Evolutionary conservation across 2,329 filamentous ascomycete species (phyloP).

Genomic region (Cercospora sesami): DNA sequence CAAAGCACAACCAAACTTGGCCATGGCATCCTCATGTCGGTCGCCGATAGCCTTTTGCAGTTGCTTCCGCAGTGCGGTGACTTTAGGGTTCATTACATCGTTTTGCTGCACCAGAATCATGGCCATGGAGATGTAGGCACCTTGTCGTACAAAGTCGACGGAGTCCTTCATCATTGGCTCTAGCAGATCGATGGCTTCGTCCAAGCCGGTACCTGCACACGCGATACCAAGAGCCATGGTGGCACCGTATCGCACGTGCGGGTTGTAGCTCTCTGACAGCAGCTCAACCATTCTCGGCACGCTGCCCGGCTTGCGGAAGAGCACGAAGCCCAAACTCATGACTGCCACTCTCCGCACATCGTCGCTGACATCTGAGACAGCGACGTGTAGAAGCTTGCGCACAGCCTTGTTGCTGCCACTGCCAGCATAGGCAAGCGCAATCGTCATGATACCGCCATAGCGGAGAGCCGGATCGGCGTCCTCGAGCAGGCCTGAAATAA

Average conservation of each 20-base stretch:
- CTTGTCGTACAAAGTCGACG: slow-evolving; percentile 96
- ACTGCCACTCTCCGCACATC: slow-evolving; percentile 95
- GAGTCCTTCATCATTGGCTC: slow-evolving; percentile 99
- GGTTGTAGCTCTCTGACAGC: slow-evolving; percentile 97
- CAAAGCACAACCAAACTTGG: slow-evolving; percentile 93
- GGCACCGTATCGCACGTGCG: slow-evolving; percentile 94
- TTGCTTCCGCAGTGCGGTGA: slow-evolving; percentile 84
- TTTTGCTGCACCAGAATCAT: slow-evolving; percentile 99
- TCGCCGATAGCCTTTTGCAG: slow-evolving; percentile 92
- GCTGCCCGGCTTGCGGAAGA: slow-evolving; percentile 95
- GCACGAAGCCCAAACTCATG: slow-evolving; percentile 96
- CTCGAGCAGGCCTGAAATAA: slow-evolving; percentile 89
- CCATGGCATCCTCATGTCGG: slow-evolving; percentile 98
- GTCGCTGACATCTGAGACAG: slow-evolving; percentile 96
- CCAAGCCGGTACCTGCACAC: slow-evolving; percentile 90
- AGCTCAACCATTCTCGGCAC: slow-evolving; percentile 99
- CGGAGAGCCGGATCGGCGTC: slow-evolving; percentile 91
- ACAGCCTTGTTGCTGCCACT: slow-evolving; percentile 99
- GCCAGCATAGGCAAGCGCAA: slow-evolving; percentile 94
- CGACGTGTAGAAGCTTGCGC: slow-evolving; percentile 88
- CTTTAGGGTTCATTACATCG: slow-evolving; percentile 97
- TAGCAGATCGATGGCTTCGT: slow-evolving; percentile 92
- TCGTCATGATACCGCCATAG: slow-evolving; percentile 98
- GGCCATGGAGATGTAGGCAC: slow-evolving; percentile 85
- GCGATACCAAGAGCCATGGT: slow-evolving; percentile 98